These are phyloP conservation scores for Carallia pectinifolia DNA, from an alignment of 345 rosid genomes.

Conservation along the genomic window DNA sequence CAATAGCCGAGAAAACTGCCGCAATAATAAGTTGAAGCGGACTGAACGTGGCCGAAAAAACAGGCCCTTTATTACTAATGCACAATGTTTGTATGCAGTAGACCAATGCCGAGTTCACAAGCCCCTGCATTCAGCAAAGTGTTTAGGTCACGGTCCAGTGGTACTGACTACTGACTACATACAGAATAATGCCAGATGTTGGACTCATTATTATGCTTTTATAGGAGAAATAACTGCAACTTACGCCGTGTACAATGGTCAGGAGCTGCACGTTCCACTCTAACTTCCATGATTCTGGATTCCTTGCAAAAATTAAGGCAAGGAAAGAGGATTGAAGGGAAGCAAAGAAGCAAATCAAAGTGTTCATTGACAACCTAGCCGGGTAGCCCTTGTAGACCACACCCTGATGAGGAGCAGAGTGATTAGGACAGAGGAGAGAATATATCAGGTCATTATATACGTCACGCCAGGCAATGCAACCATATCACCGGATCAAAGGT, in stretches of 20 bases:
- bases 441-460: too few relatives aligned
- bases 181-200: neutral
- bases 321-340: conserved; percentile 40
- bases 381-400: conserved; percentile 33
- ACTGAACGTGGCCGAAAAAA: conserved; percentile 40
- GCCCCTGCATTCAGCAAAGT: conserved; percentile 28
- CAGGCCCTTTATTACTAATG: conserved; percentile 43
- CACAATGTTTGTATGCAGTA: conserved; percentile 40
- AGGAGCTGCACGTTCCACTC: conserved; percentile 42
- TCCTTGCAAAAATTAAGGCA: conserved; percentile 35
- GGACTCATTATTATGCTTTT: too few relatives aligned
- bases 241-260: conserved; percentile 35
- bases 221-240: neutral
- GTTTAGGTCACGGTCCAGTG: neutral
- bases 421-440: too few relatives aligned
- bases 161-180: neutral
- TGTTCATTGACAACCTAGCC: conserved; percentile 37
- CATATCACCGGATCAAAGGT: too few relatives aligned
- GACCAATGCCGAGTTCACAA: conserved; percentile 29
- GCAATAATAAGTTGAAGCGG: conserved; percentile 35
- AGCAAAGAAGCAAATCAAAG: conserved; percentile 45
- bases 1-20: conserved; percentile 40
- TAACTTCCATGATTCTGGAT: conserved; percentile 39
- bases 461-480: too few relatives aligned
- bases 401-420: conserved; percentile 10